Evolutionary conservation across 768 basidiomycete species (phyloP).

Genomic region (Hericium erinaceus): DNA sequence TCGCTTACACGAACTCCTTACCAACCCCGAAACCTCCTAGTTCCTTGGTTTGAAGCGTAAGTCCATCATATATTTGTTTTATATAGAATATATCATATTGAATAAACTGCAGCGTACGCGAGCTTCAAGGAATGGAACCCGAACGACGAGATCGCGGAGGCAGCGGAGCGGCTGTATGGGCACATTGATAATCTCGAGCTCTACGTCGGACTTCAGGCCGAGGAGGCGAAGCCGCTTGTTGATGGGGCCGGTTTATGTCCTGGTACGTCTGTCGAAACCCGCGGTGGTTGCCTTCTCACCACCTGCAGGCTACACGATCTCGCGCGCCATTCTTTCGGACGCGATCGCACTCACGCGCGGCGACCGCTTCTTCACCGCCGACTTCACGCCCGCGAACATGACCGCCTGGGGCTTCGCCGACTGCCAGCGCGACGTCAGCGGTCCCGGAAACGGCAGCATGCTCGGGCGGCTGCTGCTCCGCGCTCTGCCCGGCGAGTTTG

Average conservation of each 20-base stretch:
- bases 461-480: conserved; percentile 70
- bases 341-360: conserved; percentile 83
- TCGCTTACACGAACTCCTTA: not conserved
- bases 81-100: not conserved
- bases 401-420: conserved; percentile 83
- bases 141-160: conserved; percentile 52
- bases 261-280: conserved; percentile 28
- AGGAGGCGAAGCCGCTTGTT: conserved; percentile 63
- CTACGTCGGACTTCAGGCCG: conserved; percentile 75
- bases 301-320: conserved; percentile 61
- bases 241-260: conserved; percentile 83
- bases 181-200: conserved; percentile 70
- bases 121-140: conserved; percentile 80
- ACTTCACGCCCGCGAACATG: conserved; percentile 72
- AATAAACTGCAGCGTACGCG: conserved; percentile 41
- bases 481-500: conserved; percentile 60
- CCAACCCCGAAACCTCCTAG: conserved; percentile 19
- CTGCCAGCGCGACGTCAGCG: conserved; percentile 64
- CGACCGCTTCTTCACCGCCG: conserved; percentile 74
- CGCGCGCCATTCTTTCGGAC: conserved; percentile 78
- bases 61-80: conserved; percentile 8
- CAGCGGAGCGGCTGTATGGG: conserved; percentile 72
- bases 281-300: not conserved
- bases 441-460: conserved; percentile 68
- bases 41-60: conserved; percentile 72